A percentile compares a stretch with the other conserved stretches of the same genome.
phyloP scores from a whole-genome alignment of 1,284 basidiomycete genomes.

The Rhodotorula sp. region DNA sequence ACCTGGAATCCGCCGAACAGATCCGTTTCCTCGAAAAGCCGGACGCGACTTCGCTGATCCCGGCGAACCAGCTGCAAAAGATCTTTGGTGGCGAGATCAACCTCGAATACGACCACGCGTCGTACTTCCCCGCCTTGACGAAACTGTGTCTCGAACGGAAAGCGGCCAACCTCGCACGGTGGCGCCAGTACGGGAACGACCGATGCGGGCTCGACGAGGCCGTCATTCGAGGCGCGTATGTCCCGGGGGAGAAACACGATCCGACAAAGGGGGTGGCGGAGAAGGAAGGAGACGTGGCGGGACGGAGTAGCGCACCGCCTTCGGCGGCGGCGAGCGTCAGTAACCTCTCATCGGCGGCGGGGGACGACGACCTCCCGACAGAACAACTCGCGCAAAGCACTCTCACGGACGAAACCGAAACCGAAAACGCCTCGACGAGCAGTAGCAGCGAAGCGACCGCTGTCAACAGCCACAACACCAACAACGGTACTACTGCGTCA shows the following conservation, averaged over 20 bases:
- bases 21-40: constrained; percentile 43
- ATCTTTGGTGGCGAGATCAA: constrained; percentile 45
- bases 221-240: constrained; percentile 48
- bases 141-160: constrained; percentile 45
- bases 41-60: constrained; percentile 43
- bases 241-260: not conserved
- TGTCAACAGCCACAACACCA: not conserved
- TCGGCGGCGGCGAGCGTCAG: not conserved
- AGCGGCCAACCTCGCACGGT: constrained; percentile 47
- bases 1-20: no score
- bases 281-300: not conserved
- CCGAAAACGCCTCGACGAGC: no score
- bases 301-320: not conserved
- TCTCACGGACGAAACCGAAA: constrained; percentile 4
- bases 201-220: constrained; percentile 49
- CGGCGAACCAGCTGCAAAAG: constrained; percentile 39
- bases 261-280: not conserved
- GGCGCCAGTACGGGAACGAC: constrained; percentile 46
- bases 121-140: constrained; percentile 49
- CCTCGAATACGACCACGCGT: constrained; percentile 48
- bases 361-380: not conserved
- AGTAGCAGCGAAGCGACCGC: not conserved
- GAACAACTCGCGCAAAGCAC: constrained; percentile 5
- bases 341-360: not conserved
- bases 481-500: not conserved